Base-by-base conservation (phyloP, 2,329 filamentous ascomycete species). In the Aspergillus sp. region DNA sequence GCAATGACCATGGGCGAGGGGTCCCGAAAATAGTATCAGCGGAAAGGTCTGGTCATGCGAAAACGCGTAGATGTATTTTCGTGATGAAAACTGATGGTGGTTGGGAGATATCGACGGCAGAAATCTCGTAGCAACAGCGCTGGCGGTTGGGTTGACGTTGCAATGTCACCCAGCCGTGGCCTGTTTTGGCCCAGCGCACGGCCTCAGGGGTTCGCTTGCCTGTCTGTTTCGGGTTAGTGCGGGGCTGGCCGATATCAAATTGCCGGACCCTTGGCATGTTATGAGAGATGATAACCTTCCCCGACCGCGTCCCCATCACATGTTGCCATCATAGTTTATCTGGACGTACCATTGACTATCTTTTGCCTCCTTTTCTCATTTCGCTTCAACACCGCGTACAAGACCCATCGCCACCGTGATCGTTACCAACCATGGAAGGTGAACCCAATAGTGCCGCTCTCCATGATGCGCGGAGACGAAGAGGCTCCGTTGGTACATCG, bases 21-120 rank as follows among this genome's bases (percentile, higher is more conserved):
- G 78, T 73, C 74, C 60, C 74, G 74, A 83, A 79, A 85, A 81
- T 70, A 74, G 73, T 74, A 76, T 81, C 70, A 78, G 69, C 67
- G 71, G 74, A 81, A 82, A 80, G 76, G 77, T 69, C 65, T 66
- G 65, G 63, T 73, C 72, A 75, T 81, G 72, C 67, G 68, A 74
- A 69, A 73, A 68, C 62, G 61, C 59, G 64, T 69, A 67, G 65
- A 65, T 61, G 69, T 73, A 67, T 76, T 75, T 76, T 74, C 62
- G 59, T 62, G 80, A 81, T 82, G 69, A 64, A 73, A 72, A 71
- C 68, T 47, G 62, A 65, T 62, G 54, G 69, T 69, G 66, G 68
- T 71, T 68, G 72, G 70, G 65, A 67, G 66, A 55, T 60, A 64
- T 55, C 39, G 57, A 60, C 56, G 55, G 48, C 47, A 46, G 47